Evolutionary conservation across 768 basidiomycete genomes (phyloP).

Genomic region (Suillus subalutaceus): DNA sequence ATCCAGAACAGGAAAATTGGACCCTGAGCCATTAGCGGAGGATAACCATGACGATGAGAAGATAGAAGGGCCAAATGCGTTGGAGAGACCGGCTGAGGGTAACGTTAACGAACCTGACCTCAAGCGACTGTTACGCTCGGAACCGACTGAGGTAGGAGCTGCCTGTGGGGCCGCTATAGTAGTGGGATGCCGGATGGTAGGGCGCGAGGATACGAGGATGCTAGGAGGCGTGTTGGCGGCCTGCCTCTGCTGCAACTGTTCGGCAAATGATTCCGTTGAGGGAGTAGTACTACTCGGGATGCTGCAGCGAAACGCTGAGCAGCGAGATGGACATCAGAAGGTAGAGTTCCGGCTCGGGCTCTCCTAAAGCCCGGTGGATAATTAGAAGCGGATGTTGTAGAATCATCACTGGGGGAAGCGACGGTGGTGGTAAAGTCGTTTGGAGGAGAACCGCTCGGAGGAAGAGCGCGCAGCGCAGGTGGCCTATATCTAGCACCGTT

Average conservation of each 20-base stretch:
- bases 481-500: conserved; percentile 70
- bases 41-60: conserved; percentile 92
- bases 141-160: conserved; percentile 31
- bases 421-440: conserved; percentile 65
- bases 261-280: conserved; percentile 52
- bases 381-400: conserved; percentile 67
- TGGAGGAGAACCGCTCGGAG: conserved; percentile 72
- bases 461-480: conserved; percentile 72
- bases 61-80: conserved; percentile 85
- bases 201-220: conserved; percentile 55
- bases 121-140: conserved; percentile 79
- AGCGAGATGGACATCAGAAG: conserved; percentile 90
- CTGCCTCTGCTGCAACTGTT: conserved; percentile 44
- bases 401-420: conserved; percentile 59
- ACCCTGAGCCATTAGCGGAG: conserved; percentile 55
- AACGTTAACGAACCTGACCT: conserved; percentile 92
- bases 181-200: conserved; percentile 72
- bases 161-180: conserved; percentile 55
- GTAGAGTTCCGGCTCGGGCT: conserved; percentile 96
- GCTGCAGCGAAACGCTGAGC: conserved; percentile 80
- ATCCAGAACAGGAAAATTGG: conserved; percentile 69
- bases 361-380: conserved; percentile 88
- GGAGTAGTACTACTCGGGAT: conserved; percentile 54
- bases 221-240: conserved; percentile 41
- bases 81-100: conserved; percentile 73